Base-by-base conservation (phyloP, 805 yeast genomes). In the Candida wancherniae region DNA sequence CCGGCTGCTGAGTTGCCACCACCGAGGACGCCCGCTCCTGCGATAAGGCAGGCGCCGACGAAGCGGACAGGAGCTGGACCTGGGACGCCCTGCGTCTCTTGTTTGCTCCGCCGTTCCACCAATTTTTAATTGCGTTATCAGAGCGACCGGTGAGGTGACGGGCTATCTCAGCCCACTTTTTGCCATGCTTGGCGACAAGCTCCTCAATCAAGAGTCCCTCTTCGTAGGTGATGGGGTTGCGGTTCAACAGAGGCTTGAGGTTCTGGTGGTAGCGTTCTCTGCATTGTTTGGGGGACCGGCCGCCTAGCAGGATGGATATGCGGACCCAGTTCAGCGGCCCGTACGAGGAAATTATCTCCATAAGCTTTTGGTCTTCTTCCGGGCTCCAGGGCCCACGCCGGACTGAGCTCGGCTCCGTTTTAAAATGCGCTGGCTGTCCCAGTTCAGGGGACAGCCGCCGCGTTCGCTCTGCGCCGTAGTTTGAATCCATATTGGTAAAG, bases 91-190 rank as follows among this genome's bases (percentile, higher is more conserved):
- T 63, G 48, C 92, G 71, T 39, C 95, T 65, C 38, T 94, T 68
- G 53, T 84, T 85, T 9, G 94, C 90, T 6, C 95, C 94, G 4
- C 95, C 94, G 51, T 85, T 85, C 95, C 95, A 86, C 95, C 95
- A 87, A 59, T 87, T 87, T 53, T 85, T 85, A 47, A 85, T 84
- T 13, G 94, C 87, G 55, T 85, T 86, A 56, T 86, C 96, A n/a
- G 82, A 72, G 31, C 96, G 66, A 2, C 95, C 95, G 40, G 83
- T 80, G 36, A 86, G 61, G 56, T 85, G 94, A 31, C 95, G 71
- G 11, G 95, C 85, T 26, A 86, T 87, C 50, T 84, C 95, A 0
- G 96, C 95, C 96, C 96, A 86, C 47, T 84, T 72, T 55, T 86
- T 85, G 26, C 96, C 96, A 52, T 84, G 75, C 42, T 76, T 73